Conservation (phyloP, 768 basidiomycete species). For the Daedaleopsis sinensis region DNA sequence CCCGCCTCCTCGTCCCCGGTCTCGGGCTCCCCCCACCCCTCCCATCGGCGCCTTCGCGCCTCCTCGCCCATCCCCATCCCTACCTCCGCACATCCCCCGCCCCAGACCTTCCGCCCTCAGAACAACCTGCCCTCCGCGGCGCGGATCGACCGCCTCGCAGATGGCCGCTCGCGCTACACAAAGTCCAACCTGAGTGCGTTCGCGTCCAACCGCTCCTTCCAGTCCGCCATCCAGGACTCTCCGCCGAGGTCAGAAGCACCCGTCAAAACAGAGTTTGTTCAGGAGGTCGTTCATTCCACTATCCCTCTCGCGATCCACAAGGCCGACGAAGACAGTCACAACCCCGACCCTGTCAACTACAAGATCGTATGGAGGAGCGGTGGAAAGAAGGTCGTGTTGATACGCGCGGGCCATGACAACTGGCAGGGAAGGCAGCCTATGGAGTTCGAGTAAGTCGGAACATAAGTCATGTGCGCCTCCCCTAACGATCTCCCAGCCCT, state of each 20-base stretch:
- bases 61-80: constrained; percentile 56
- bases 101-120: constrained; percentile 29
- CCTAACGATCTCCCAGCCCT: constrained; percentile 20
- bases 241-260: constrained; percentile 27
- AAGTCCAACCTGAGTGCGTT: constrained; percentile 39
- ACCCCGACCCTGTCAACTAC: constrained; percentile 39
- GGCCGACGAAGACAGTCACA: constrained; percentile 34
- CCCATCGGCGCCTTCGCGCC: constrained; percentile 43
- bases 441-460: constrained; percentile 57
- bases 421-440: constrained; percentile 73
- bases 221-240: constrained; percentile 28
- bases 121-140: constrained; percentile 46
- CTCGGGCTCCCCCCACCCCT: constrained; percentile 46
- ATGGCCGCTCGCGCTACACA: constrained; percentile 30
- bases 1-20: constrained; percentile 42
- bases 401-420: constrained; percentile 73
- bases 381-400: constrained; percentile 64
- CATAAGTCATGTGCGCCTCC: background rate
- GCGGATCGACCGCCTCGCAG: constrained; percentile 35
- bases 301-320: constrained; percentile 58
- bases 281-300: constrained; percentile 62
- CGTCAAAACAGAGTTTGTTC: constrained; percentile 44
- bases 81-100: constrained; percentile 33
- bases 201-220: constrained; percentile 48
- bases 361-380: constrained; percentile 70